Conservation (phyloP, 805 yeast genomes). For the Torulaspora indica region DNA sequence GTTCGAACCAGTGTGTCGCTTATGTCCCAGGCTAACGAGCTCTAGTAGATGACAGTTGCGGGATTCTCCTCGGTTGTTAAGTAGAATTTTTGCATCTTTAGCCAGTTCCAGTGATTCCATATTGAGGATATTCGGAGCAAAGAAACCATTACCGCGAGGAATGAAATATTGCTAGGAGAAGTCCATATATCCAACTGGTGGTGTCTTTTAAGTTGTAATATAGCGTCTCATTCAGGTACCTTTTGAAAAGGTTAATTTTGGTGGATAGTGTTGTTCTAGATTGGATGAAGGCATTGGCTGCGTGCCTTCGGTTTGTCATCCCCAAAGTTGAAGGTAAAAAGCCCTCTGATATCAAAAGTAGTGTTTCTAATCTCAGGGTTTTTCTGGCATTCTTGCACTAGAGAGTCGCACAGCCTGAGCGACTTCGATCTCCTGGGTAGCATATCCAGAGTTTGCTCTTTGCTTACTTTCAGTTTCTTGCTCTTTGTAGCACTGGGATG, state of each 20-base stretch:
- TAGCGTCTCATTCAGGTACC: neutral
- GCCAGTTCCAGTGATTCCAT: slow-evolving; percentile 1
- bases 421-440: neutral
- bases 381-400: neutral
- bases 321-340: neutral
- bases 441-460: neutral
- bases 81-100: neutral
- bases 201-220: neutral
- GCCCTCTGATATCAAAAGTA: neutral
- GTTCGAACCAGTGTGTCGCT: neutral
- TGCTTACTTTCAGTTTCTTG: neutral
- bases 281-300: neutral
- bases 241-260: neutral
- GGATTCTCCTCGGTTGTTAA: neutral
- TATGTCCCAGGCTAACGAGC: slow-evolving; percentile 2
- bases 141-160: slow-evolving; percentile 7
- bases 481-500: neutral
- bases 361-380: neutral
- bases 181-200: slow-evolving; percentile 6
- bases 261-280: neutral
- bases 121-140: slow-evolving; percentile 10
- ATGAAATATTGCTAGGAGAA: neutral
- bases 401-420: neutral
- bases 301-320: too few relatives aligned
- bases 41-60: slow-evolving; percentile 9